Evolutionary conservation across 805 yeast genomes (phyloP), one percentile per base, ranked within the genome.

Genomic region (Cyberlindnera petersonii): DNA sequence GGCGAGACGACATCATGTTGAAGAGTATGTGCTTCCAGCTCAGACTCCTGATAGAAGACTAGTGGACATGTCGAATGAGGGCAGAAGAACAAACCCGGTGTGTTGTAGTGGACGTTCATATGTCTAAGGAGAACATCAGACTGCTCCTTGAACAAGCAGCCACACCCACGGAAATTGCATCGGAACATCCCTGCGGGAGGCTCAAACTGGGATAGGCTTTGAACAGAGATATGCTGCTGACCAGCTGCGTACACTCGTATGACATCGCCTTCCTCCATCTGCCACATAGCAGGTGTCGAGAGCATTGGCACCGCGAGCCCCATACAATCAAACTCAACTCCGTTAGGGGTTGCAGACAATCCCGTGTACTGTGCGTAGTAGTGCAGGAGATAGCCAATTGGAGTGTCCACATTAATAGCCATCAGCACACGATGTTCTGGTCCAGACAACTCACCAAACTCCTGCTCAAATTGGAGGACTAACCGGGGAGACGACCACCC

Each of bases 91-190:
- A 39, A 35, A 3, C 38, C 38, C 11, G 18, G 31, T n/a, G 29
- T 30, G 32, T 39, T 39, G 22, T 33, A 39, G 19, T 39, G 42
- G 24, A 39, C 38, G 21, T 39, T 39, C 42, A 39, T 39, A 19
- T 39, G 42, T 26, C 38, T 33, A 7, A 39, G 37, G 17, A 39
- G 26, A 24, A 29, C 38, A 16, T 33, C 38, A 2, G 38, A 33
- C 13, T 14, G 11, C 27, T 33, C 35, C 15, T 19, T 21, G 29
- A 39, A 39, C 21, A 33, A n/a, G 11, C 29, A 24, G 4, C 35
- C 37, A 18, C 42, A 39, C 4, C 42, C 42, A 5, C 42, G 16
- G 27, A 21, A 33, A 20, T 39, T 39, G 11, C 42, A 39, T 18
- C 35, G n/a, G 35, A 39, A 24, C 35, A 11, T 7, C 8, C 35